Evolutionary conservation across 495 filamentous ascomycete genomes (phyloP), one percentile per base, ranked within the genome.

Genomic region (Penicillium verhagenii): DNA sequence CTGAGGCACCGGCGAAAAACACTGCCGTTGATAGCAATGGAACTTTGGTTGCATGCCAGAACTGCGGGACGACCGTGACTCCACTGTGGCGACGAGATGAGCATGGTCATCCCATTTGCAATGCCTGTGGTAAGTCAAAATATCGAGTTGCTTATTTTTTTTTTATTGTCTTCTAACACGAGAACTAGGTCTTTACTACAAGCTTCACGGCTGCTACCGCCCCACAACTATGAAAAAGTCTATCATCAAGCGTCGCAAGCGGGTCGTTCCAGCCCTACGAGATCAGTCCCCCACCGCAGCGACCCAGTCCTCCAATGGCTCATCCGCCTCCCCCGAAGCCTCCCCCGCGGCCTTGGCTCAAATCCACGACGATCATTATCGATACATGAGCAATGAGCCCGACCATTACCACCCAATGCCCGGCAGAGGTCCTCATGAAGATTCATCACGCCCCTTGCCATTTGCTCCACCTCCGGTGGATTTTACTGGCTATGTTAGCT

Each of bases 171-270:
- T 49, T n/a, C 37, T 54, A 39, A 38, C 58, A 69, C 72, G 58
- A 77, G 59, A 31, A 42, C 20, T 25, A 97, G 92, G 92, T 26
- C 75, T 97, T n/a, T 97, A 97, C 66, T 90, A 96, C 71, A 98
- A 97, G 69, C 84, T 98, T 1, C 94, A 98, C 65, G 92, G 92
- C 50, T 85, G 89, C 46, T 93, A 96, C 72, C 83, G 94, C 26
- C 94, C 94, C 6, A 88, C 91, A 11, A 88, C 88, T 1, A 97
- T 98, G 95, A 98, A 98, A 72, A 97, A 96, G 72, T 87, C 88
- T 0, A 85, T 94, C 48, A 98, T 98, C 69, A 97, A 97, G 72
- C 84, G 94, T 38, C 86, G 94, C 54, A 98, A 97, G 75, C 87
- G 94, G 18, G 92, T 98, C 14, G 91, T 98, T 38, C 93, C 94